phyloP scores from a whole-genome alignment of 2,329 filamentous ascomycete genomes.

The Colletotrichum sojae region DNA sequence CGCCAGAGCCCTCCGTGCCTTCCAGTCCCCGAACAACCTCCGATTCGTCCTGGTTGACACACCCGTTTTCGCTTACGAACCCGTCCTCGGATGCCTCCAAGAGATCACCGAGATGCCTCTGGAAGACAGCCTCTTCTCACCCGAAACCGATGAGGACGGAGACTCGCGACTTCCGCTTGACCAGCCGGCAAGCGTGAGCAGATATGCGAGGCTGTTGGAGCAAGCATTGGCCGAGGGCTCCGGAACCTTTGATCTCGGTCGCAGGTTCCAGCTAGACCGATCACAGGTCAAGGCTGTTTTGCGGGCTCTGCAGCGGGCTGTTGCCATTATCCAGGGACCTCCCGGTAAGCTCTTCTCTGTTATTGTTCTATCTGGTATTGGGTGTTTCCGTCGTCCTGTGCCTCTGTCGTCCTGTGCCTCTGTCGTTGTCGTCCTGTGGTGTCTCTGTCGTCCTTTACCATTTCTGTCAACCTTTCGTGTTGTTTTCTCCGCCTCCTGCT shows the following conservation, averaged over 20 bases:
- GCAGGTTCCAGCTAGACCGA: constrained; percentile 44
- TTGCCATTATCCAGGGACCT: constrained; percentile 80
- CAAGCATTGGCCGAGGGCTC: not conserved
- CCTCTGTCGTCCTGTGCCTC: no score
- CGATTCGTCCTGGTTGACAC: constrained; percentile 74
- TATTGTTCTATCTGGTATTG: not conserved
- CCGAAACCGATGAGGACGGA: not conserved
- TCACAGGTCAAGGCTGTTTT: constrained; percentile 72
- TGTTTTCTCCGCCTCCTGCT: no score
- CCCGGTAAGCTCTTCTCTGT: constrained; percentile 65
- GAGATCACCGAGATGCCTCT: constrained; percentile 69
- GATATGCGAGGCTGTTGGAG: not conserved
- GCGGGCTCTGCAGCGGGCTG: constrained; percentile 63
- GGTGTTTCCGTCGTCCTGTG: no score
- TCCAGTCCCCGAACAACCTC: constrained; percentile 53
- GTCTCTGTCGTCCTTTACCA: no score
- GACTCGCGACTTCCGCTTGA: not conserved
- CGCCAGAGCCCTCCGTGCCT: constrained; percentile 59
- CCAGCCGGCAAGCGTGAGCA: not conserved
- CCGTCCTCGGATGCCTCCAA: constrained; percentile 73
- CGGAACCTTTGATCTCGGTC: constrained; percentile 10
- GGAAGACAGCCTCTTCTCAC: constrained; percentile 63
- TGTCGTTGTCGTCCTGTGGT: no score
- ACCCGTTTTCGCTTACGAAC: constrained; percentile 78
- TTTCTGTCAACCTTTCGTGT: no score